A percentile compares a stretch with the other conserved stretches of the same genome.
phyloP scores from a whole-genome alignment of 2,329 filamentous ascomycete genomes.

The Alternaria incomplexa region DNA sequence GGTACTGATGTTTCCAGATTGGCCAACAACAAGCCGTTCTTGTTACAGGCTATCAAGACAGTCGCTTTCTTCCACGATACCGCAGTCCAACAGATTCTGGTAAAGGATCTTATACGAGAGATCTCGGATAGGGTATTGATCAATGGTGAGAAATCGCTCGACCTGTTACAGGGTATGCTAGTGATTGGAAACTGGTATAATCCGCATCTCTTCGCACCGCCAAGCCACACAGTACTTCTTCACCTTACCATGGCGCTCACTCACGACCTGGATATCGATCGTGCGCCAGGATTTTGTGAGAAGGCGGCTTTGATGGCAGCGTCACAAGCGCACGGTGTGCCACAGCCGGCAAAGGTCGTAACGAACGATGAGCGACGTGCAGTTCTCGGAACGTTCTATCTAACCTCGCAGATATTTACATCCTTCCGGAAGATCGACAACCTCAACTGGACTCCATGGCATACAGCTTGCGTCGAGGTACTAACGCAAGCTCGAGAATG shows the following conservation, averaged over 20 bases:
- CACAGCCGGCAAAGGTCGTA: conserved; percentile 4
- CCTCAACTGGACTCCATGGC: background rate
- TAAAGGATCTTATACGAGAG: background rate
- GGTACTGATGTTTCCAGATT: background rate
- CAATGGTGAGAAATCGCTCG: background rate
- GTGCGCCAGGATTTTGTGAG: conserved; percentile 3
- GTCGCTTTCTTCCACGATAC: background rate
- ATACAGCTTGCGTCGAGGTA: background rate
- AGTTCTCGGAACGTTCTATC: conserved; percentile 9
- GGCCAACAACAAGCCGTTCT: background rate
- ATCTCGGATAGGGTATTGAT: background rate
- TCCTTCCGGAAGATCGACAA: background rate
- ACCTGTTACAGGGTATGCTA: conserved; percentile 9
- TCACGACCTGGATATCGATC: conserved; percentile 9
- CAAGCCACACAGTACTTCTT: conserved; percentile 7
- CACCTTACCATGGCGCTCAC: conserved; percentile 16
- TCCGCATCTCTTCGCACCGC: conserved; percentile 4
- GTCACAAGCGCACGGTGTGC: conserved; percentile 1
- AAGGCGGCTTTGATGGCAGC: conserved; percentile 5
- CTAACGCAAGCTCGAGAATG: background rate
- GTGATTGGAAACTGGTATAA: conserved; percentile 13
- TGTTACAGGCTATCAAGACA: background rate
- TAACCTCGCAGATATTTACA: background rate
- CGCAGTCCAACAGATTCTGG: background rate
- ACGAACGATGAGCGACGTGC: conserved; percentile 14